Evolutionary conservation across 768 basidiomycete genomes (phyloP), one percentile per base, ranked within the genome.

Genomic region (Hebeloma cylindrosporum): DNA sequence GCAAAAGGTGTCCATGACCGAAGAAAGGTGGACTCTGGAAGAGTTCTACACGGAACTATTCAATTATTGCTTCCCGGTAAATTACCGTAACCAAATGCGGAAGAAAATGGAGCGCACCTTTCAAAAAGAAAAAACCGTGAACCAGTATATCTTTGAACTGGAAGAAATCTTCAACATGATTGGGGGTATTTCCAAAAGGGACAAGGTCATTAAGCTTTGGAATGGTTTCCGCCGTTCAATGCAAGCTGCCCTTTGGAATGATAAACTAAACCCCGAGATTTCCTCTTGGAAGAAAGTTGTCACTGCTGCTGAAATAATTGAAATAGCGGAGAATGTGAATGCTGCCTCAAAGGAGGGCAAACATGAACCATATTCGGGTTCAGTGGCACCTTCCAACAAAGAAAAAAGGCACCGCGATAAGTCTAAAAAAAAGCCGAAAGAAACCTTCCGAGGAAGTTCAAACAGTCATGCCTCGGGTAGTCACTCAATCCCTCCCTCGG

Each of bases 191-290:
- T 55, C 60, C 3, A 47, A 66, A 4, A 43, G 49, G 0, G 64
- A 70, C 9, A 31, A 53, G 6, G 63, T 70, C 0, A 50, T 61
- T 7, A 55, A 59, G 7, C 50, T 75, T 0, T 76, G 69, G 70
- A 52, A 60, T 3, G 67, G 72, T 0, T 43, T 69, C 0, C 39
- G 48, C 1, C 17, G 36, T 0, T 29, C 50, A 13, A 56, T 71
- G 1, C 67, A 67, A 22, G 43, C 43, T 0, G 51, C 61, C 3
- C 43, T 71, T 0, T 67, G 64, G 62, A 44, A 46, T 11, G 50
- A 65, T 2, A 43, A 58, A 4, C 46, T 70, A 0, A 61, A 64
- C 2, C 64, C 60, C 0, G 59, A 67, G 6, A 23, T 33, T 0
- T 59, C 61, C 0, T 30, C 41, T 0, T 66, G 60, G 53, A 43